Percentiles rank a stretch among this genome's conserved stretches.
phyloP scores from a whole-genome alignment of 1,284 basidiomycete genomes.

The Malassezia cuniculi region DNA sequence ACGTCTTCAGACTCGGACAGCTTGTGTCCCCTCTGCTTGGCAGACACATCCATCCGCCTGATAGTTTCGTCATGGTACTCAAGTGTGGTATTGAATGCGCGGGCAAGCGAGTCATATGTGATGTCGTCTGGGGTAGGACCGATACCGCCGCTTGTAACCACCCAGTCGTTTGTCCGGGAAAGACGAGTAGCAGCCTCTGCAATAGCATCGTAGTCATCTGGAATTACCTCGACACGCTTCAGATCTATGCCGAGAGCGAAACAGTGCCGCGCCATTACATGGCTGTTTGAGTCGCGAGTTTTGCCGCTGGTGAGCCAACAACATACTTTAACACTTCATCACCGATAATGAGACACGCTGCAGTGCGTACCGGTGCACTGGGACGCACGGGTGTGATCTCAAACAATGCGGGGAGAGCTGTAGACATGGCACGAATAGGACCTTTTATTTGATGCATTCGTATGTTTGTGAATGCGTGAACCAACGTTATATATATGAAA shows the following conservation, averaged over 20 bases:
- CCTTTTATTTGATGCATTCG: too few relatives aligned
- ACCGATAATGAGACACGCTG: conserved; percentile 48
- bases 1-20: conserved; percentile 47
- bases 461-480: too few relatives aligned
- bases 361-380: conserved; percentile 9
- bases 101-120: conserved; percentile 72
- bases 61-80: conserved; percentile 69
- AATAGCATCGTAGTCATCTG: conserved; percentile 79
- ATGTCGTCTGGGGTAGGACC: conserved; percentile 50
- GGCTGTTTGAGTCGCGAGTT: conserved; percentile 13
- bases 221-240: conserved; percentile 67
- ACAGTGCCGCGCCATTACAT: conserved; percentile 55
- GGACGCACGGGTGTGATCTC: conserved; percentile 1
- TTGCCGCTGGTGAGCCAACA: conserved; percentile 57
- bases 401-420: conserved; percentile 3
- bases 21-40: conserved; percentile 54
- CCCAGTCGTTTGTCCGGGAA: conserved; percentile 50
- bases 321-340: conserved; percentile 52
- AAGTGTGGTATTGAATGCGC: conserved; percentile 59
- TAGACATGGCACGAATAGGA: too few relatives aligned
- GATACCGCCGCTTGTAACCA: conserved; percentile 27
- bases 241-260: conserved; percentile 39
- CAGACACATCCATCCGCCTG: conserved; percentile 53
- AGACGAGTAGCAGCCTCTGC: conserved; percentile 71
- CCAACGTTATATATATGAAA: too few relatives aligned